Evolutionary conservation across 78 protist species (phyloP).

Genomic region (Dictyostelium citrinum): DNA sequence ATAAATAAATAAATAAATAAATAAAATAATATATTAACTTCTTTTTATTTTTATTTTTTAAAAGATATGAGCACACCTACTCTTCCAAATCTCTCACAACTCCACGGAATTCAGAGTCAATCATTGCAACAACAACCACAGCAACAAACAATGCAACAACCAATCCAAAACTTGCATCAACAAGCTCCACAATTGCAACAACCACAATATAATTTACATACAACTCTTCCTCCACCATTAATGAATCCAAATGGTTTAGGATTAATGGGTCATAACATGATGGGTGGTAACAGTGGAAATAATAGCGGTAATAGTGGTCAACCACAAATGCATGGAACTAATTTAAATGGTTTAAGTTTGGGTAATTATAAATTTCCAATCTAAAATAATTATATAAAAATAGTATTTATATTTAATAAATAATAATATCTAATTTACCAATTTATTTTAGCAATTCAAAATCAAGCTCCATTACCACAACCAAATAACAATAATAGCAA

Average conservation of each 20-base stretch:
- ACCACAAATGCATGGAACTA: not conserved
- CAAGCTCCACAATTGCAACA: not conserved
- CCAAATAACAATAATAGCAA: not conserved
- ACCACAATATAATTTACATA: not conserved
- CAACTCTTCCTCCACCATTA: not conserved
- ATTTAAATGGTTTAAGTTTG: not conserved
- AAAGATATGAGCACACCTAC: not conserved
- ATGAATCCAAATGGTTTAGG: not conserved
- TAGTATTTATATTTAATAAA: no score
- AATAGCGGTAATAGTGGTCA: not conserved
- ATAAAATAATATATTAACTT: not conserved
- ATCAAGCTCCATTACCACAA: not conserved
- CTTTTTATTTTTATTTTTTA: not conserved
- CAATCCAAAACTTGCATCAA: not conserved
- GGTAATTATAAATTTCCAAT: not conserved
- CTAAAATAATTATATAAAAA: no score
- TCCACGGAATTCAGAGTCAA: not conserved
- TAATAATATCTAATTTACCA: no score
- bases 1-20: not conserved
- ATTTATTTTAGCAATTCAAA: not conserved
- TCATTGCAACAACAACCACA: not conserved
- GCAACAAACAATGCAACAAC: not conserved
- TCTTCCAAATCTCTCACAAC: constrained; percentile 2
- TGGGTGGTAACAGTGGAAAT: not conserved
- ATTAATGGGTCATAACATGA: not conserved